Conservation (phyloP, 1,139 yeast genomes). For the Suhomyces panamericanus region DNA sequence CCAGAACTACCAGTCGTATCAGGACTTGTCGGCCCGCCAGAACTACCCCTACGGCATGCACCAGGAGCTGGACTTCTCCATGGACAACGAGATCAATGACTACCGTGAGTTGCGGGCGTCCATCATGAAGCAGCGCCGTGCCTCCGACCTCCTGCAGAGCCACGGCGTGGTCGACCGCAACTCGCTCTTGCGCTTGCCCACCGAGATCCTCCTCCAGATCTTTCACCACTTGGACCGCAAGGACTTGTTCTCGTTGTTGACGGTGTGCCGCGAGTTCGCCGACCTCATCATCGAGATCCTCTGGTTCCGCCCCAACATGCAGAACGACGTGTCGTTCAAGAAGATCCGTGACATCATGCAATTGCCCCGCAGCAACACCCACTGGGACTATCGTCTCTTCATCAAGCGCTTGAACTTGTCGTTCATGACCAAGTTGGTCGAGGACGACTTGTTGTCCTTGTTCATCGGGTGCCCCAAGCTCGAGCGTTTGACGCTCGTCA, state of each 20-base stretch:
- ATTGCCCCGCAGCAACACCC: constrained; percentile 47
- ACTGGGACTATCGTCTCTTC: constrained; percentile 71
- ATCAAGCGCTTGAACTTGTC: constrained; percentile 82
- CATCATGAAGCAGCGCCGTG: constrained; percentile 33
- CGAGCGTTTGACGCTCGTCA: constrained; percentile 83
- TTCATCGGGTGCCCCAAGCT: constrained; percentile 68
- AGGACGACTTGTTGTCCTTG: constrained; percentile 59
- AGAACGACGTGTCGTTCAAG: constrained; percentile 50
- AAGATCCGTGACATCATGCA: constrained; percentile 58
- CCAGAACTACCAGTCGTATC: constrained; percentile 1
- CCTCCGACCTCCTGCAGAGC: constrained; percentile 16
- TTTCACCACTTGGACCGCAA: constrained; percentile 65
- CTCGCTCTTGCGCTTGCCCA: constrained; percentile 67
- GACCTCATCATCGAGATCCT: constrained; percentile 74
- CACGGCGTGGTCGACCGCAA: constrained; percentile 21
- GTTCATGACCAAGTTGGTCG: constrained; percentile 66
- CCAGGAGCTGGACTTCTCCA: constrained; percentile 23
- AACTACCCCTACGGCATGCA: constrained; percentile 3
- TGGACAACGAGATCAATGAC: constrained; percentile 41
- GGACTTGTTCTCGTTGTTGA: constrained; percentile 67
- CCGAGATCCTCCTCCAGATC: constrained; percentile 74
- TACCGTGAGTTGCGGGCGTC: constrained; percentile 39
- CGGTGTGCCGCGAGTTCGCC: constrained; percentile 84
- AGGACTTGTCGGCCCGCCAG: not conserved
- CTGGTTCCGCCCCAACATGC: constrained; percentile 88